phyloP scores from a whole-genome alignment of 768 basidiomycete genomes.

The Roridomyces roridus region DNA sequence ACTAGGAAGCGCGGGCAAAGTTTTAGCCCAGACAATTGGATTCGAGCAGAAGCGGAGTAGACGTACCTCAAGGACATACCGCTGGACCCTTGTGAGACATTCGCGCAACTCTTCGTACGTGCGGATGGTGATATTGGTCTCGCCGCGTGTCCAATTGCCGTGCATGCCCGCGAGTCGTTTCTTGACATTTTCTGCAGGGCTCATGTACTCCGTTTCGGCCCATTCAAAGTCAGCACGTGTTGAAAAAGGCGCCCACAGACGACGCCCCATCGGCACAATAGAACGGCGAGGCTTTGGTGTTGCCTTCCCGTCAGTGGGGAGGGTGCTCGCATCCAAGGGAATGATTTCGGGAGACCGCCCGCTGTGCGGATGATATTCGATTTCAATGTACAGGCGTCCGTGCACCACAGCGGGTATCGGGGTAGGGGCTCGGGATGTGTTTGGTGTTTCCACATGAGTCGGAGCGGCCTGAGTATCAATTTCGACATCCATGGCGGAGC shows the following conservation, averaged over 20 bases:
- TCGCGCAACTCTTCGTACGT: constrained; percentile 1
- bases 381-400: too few relatives aligned
- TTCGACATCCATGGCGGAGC: too few relatives aligned
- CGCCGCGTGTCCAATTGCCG: not conserved
- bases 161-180: constrained; percentile 11
- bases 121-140: constrained; percentile 11
- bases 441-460: too few relatives aligned
- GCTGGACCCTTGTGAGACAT: constrained; percentile 3
- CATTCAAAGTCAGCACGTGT: constrained; percentile 14
- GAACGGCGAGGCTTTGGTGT: not conserved
- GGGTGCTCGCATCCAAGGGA: constrained; percentile 1
- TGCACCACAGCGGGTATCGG: too few relatives aligned
- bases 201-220: not conserved
- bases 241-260: constrained; percentile 11
- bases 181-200: not conserved
- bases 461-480: too few relatives aligned
- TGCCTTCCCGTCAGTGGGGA: not conserved
- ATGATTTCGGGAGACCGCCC: not conserved
- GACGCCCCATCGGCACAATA: not conserved
- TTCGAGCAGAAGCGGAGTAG: not conserved
- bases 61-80: constrained; percentile 14
- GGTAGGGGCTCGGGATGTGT: too few relatives aligned
- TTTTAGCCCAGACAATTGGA: not conserved
- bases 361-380: not conserved
- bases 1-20: constrained; percentile 1